Evolutionary conservation across 306 rosid species (phyloP), one percentile per base, ranked within the genome.

Genomic region (Quercus engelmannii): DNA sequence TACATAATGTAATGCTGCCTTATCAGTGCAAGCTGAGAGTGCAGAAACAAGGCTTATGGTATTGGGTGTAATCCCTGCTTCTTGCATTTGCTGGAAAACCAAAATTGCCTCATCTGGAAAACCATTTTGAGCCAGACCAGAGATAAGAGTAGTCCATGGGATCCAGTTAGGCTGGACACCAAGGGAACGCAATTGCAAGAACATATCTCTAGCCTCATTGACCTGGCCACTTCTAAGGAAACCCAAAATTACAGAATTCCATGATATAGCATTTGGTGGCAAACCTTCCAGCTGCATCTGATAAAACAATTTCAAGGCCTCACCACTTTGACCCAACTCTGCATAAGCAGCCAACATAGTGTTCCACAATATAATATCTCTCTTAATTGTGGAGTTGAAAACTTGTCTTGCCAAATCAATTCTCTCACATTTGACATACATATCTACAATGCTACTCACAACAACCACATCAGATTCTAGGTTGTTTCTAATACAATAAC

Each of bases 261-360:
- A 94, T 19, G 97, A 87, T 71, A 88, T 81, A 55, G 86, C 92
- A 69, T 90, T 91, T 43, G 97, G 93, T 51, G 92, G 85, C 38
- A 90, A 76, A 3, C 91, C 78, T 58, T 92, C 93, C 68, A 88
- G 81, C 86, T 92, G 97, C 97, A 92, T 92, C 81, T 78, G 92
- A 82, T 82, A 86, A 74, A 92, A 92, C 86, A 94, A 80, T 35
- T 83, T 94, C 87, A 92, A 76, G 69, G 92, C 88, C 88, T 92
- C 97, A 1, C 95, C 95, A 75, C 90, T 88, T 68, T 82, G 83
- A 54, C 97, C 93, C 63, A 78, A 65, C 79, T 89, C 91, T 15
- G 99, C 97, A 82, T 81, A 90, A 56, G 97, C 87, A 2, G 95
- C 92, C 84, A 92, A 77, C 86, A 94, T 81, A 9, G 95, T 91